Percentiles rank a stretch among this genome's conserved stretches.
Evolutionary conservation across 2,329 filamentous ascomycete genomes (phyloP).

Genomic region (Juglanconis juglandina): DNA sequence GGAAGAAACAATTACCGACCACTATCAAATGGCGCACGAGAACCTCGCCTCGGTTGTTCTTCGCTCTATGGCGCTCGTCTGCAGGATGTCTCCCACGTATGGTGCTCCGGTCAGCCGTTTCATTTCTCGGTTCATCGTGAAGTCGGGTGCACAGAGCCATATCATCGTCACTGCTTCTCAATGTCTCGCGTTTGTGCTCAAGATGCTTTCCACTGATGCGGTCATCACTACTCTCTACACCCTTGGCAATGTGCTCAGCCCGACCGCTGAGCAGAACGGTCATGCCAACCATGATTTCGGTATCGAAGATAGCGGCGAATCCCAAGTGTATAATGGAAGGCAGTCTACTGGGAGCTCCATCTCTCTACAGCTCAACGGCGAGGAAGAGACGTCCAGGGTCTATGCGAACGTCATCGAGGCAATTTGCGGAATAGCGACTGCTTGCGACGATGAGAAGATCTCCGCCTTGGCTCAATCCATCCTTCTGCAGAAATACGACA

Average conservation of each 20-base stretch:
- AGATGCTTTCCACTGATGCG: slow-evolving; percentile 82
- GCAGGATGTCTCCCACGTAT: slow-evolving; percentile 68
- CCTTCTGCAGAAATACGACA: slow-evolving; percentile 91
- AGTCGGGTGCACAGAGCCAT: slow-evolving; percentile 66
- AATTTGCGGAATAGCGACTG: slow-evolving; percentile 83
- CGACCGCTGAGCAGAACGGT: slow-evolving; percentile 50
- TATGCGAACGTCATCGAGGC: slow-evolving; percentile 92
- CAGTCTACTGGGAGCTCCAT: slow-evolving; percentile 72
- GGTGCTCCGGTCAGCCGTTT: slow-evolving; percentile 74
- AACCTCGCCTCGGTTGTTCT: slow-evolving; percentile 74
- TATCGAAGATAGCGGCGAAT: slow-evolving; percentile 38
- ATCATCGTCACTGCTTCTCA: slow-evolving; percentile 77
- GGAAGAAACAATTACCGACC: slow-evolving; percentile 74
- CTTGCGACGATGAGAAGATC: slow-evolving; percentile 84
- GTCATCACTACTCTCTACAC: slow-evolving; percentile 95
- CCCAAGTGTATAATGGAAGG: slow-evolving; percentile 49
- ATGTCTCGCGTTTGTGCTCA: slow-evolving; percentile 77
- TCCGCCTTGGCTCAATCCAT: slow-evolving; percentile 90
- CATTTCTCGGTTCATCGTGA: slow-evolving; percentile 83
- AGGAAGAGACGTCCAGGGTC: slow-evolving; percentile 74
- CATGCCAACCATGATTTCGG: slow-evolving; percentile 23
- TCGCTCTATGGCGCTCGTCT: slow-evolving; percentile 77
- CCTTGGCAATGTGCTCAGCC: slow-evolving; percentile 89
- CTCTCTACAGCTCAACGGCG: slow-evolving; percentile 69
- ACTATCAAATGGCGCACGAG: slow-evolving; percentile 76